phyloP scores from a whole-genome alignment of 148 eudicot species.

The Drosera capensis region DNA sequence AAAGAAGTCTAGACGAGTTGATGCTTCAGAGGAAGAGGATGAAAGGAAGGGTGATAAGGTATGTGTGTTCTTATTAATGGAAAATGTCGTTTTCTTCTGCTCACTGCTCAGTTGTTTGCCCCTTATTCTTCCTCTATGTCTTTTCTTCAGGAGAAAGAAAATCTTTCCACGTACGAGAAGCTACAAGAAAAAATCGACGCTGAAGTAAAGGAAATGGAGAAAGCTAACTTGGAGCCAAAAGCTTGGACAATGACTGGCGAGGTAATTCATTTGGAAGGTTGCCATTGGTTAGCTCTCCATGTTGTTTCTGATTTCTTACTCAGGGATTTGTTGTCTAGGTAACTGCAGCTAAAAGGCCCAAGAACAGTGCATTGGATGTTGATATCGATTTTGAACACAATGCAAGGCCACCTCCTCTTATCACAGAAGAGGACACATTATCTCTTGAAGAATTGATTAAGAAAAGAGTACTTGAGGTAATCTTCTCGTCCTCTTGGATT shows the following conservation, averaged over 20 bases:
- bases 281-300: not conserved
- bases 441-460: slow-evolving; percentile 77
- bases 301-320: slow-evolving; percentile 3
- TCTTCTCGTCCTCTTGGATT: too few relatives aligned
- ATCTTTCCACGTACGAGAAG: slow-evolving; percentile 68
- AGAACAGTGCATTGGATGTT: slow-evolving; percentile 89
- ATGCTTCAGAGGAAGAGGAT: slow-evolving; percentile 36
- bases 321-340: too few relatives aligned
- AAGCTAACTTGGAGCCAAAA: slow-evolving; percentile 62
- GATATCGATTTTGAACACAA: slow-evolving; percentile 93
- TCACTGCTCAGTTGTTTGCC: not conserved
- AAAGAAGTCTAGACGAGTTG: slow-evolving; percentile 19
- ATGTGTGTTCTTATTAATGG: too few relatives aligned
- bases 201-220: slow-evolving; percentile 74
- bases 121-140: too few relatives aligned
- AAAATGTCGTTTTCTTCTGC: too few relatives aligned
- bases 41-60: slow-evolving; percentile 17
- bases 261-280: slow-evolving; percentile 6
- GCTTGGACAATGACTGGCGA: slow-evolving; percentile 52
- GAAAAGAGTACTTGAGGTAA: slow-evolving; percentile 85
- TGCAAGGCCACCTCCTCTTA: slow-evolving; percentile 81
- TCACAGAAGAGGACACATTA: slow-evolving; percentile 82
- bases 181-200: slow-evolving; percentile 46
- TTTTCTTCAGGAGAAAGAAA: slow-evolving; percentile 25
- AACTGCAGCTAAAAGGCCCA: slow-evolving; percentile 79